phyloP scores from a whole-genome alignment of 108 stramenopile genomes.

The Stephanodiscus minutulus region DNA sequence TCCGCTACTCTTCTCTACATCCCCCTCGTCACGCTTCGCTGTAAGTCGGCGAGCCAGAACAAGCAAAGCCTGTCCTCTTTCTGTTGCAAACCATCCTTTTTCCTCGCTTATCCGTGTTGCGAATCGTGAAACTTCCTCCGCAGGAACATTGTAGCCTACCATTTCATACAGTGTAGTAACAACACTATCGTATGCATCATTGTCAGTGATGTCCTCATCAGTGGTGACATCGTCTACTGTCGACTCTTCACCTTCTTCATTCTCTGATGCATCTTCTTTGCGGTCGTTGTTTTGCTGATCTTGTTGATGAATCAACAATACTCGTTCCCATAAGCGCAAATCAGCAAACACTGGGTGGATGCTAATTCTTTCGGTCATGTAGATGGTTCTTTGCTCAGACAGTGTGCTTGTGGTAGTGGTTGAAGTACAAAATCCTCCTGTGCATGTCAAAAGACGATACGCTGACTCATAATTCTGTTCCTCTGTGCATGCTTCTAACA shows the following conservation, averaged over 20 bases:
- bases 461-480: conserved; percentile 78
- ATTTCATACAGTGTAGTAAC: conserved; percentile 90
- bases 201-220: conserved; percentile 55
- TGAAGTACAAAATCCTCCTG: conserved; percentile 74
- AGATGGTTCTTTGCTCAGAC: conserved; percentile 47
- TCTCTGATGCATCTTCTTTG: conserved; percentile 41
- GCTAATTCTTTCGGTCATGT: conserved; percentile 79
- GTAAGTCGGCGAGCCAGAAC: conserved; percentile 76
- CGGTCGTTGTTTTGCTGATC: conserved; percentile 50
- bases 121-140: conserved; percentile 81
- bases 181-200: conserved; percentile 72
- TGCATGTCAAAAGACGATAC: conserved; percentile 69
- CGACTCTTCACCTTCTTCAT: conserved; percentile 27
- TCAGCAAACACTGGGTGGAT: conserved; percentile 83
- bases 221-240: conserved; percentile 20
- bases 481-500: conserved; percentile 83
- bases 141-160: conserved; percentile 83
- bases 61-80: conserved; percentile 74
- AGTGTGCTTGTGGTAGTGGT: conserved; percentile 14
- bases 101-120: conserved; percentile 67
- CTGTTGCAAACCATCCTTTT: conserved; percentile 77
- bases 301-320: conserved; percentile 64
- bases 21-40: conserved; percentile 71
- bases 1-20: conserved; percentile 49
- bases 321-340: conserved; percentile 77